Evolutionary conservation across 495 filamentous ascomycete species (phyloP).

Genomic region (Hyaloscypha bicolor): DNA sequence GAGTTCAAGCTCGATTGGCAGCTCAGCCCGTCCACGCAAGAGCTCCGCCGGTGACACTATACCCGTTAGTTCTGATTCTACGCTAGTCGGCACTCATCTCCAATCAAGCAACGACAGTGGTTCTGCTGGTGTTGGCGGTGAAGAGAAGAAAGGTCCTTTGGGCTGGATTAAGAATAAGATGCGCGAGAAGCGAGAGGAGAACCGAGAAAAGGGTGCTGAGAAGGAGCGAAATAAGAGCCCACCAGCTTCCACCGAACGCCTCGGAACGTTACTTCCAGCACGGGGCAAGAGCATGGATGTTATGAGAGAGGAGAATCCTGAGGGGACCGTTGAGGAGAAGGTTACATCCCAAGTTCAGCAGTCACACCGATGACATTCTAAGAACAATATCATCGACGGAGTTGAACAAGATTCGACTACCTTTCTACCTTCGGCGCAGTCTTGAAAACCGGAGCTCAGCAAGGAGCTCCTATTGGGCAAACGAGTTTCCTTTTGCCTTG

Average conservation of each 20-base stretch:
- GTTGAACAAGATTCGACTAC: neutral
- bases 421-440: neutral
- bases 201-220: constrained; percentile 30
- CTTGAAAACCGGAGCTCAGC: neutral
- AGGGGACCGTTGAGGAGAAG: constrained; percentile 5
- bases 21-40: constrained; percentile 51
- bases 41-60: constrained; percentile 57
- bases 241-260: constrained; percentile 31
- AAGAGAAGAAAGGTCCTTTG: constrained; percentile 67
- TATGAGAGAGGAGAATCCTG: constrained; percentile 25
- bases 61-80: constrained; percentile 25
- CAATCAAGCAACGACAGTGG: constrained; percentile 40
- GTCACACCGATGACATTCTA: neutral
- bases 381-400: neutral
- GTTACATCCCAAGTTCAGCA: neutral
- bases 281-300: constrained; percentile 34
- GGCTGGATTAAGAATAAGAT: constrained; percentile 87
- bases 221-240: constrained; percentile 35
- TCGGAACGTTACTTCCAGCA: constrained; percentile 3
- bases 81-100: constrained; percentile 42
- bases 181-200: constrained; percentile 70
- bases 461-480: neutral
- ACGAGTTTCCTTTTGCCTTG: neutral
- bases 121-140: constrained; percentile 44
- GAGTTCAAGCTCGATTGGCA: constrained; percentile 71